phyloP scores from a whole-genome alignment of 495 filamentous ascomycete species.

The Jackrogersella multiformis region DNA sequence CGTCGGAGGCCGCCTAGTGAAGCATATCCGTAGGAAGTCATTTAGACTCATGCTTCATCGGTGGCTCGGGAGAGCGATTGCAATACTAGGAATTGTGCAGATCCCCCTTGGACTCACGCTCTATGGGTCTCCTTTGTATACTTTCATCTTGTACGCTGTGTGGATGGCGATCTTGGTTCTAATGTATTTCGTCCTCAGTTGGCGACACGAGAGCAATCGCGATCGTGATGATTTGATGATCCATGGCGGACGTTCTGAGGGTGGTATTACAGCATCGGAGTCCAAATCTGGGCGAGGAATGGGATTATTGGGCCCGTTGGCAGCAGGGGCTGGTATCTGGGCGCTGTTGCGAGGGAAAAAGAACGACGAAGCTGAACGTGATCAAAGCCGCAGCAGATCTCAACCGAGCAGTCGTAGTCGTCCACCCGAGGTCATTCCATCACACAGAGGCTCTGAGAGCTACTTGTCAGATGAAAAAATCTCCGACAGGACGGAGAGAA shows the following conservation, averaged over 20 bases:
- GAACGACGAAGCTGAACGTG: constrained; percentile 51
- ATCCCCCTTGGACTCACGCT: constrained; percentile 89
- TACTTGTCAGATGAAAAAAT: constrained; percentile 71
- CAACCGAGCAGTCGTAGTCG: constrained; percentile 48
- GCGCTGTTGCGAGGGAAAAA: constrained; percentile 62
- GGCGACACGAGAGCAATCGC: constrained; percentile 63
- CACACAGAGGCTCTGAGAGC: constrained; percentile 58
- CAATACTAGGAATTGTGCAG: constrained; percentile 84
- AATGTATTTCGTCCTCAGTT: constrained; percentile 77
- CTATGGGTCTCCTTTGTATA: constrained; percentile 84
- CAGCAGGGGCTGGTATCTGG: constrained; percentile 69
- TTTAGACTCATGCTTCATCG: constrained; percentile 84
- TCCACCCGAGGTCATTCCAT: constrained; percentile 58
- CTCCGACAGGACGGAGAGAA: constrained; percentile 47
- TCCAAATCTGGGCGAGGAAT: constrained; percentile 56
- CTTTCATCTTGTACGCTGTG: constrained; percentile 87
- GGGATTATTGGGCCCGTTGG: constrained; percentile 59
- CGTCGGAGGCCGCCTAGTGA: constrained; percentile 77
- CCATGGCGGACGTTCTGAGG: constrained; percentile 52
- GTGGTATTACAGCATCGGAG: constrained; percentile 45
- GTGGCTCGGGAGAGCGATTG: constrained; percentile 81
- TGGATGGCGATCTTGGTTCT: constrained; percentile 73
- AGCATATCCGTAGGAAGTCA: constrained; percentile 65
- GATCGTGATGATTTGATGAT: constrained; percentile 48
- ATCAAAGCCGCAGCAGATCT: constrained; percentile 45